Percentiles rank a stretch among this genome's conserved stretches.
Evolutionary conservation across 768 basidiomycete genomes (phyloP).

Genomic region (Pilatotrama ljubarskyi): DNA sequence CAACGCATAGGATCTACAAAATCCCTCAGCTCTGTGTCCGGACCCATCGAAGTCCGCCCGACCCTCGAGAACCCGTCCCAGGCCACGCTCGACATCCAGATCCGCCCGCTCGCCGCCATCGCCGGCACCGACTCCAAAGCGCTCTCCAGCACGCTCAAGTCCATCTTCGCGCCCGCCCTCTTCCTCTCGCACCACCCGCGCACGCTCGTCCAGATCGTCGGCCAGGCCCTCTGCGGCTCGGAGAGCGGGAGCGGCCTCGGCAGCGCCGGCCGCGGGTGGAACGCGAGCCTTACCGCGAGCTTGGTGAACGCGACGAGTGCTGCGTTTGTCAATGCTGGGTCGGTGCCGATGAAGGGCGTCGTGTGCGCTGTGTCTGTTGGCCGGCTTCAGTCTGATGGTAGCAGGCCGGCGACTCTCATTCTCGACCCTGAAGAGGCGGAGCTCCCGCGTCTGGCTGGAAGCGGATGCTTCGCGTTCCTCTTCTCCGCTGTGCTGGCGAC

Average conservation of each 20-base stretch:
- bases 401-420: conserved; percentile 36
- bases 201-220: conserved; percentile 74
- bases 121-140: conserved; percentile 71
- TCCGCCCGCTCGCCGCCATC: conserved; percentile 69
- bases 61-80: conserved; percentile 69
- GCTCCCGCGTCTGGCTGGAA: conserved; percentile 35
- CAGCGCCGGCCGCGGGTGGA: conserved; percentile 31
- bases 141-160: conserved; percentile 52
- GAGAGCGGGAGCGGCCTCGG: conserved; percentile 27
- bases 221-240: conserved; percentile 53
- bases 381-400: conserved; percentile 24
- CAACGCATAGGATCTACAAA: conserved; percentile 37
- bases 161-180: conserved; percentile 59
- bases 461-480: conserved; percentile 74
- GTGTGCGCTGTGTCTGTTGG: conserved; percentile 68
- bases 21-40: conserved; percentile 72
- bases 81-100: conserved; percentile 71
- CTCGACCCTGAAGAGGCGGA: conserved; percentile 56
- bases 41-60: conserved; percentile 76
- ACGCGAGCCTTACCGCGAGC: conserved; percentile 54
- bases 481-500: conserved; percentile 37
- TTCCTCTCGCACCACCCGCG: conserved; percentile 69
- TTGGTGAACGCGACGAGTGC: conserved; percentile 71
- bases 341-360: conserved; percentile 74
- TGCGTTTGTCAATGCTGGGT: conserved; percentile 67